Evolutionary conservation across 23 red algal genomes (phyloP).

Genomic region (Pyropia haitanensis): DNA sequence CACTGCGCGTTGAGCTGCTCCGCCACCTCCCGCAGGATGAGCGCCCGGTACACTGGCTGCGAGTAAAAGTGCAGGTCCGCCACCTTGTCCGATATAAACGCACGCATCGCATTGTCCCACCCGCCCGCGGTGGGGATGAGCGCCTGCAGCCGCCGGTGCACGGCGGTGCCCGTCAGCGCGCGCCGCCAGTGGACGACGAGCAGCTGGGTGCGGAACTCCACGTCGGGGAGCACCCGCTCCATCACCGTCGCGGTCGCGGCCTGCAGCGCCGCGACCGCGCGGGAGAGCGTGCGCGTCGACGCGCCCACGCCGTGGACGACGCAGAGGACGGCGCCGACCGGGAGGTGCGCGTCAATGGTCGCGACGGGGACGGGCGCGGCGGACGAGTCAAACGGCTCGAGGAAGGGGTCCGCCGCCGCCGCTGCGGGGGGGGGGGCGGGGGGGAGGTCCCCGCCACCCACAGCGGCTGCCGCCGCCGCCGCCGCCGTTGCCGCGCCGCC

Average conservation of each 20-base stretch:
- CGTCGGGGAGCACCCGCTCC: slow-evolving; percentile 58
- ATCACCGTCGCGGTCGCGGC: slow-evolving; percentile 52
- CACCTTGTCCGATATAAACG: slow-evolving; percentile 67
- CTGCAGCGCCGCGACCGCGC: slow-evolving; percentile 36
- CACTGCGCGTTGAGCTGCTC: slow-evolving; percentile 56
- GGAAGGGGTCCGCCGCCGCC: too few relatives aligned
- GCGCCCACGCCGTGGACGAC: slow-evolving; percentile 90
- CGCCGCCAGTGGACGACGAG: slow-evolving; percentile 64
- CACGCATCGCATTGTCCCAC: slow-evolving; percentile 50
- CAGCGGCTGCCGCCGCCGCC: neutral
- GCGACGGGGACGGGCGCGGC: too few relatives aligned
- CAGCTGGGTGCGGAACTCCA: slow-evolving; percentile 62
- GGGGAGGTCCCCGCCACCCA: neutral
- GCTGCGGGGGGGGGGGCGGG: too few relatives aligned
- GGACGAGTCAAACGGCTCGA: too few relatives aligned
- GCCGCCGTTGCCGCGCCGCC: neutral
- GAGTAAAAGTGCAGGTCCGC: slow-evolving; percentile 80
- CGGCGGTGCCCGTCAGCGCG: slow-evolving; percentile 48
- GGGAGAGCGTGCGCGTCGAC: slow-evolving; percentile 8
- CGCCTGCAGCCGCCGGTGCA: slow-evolving; percentile 44
- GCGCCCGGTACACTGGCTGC: slow-evolving; percentile 32
- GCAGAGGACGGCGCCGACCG: slow-evolving; percentile 62
- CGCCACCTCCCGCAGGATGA: slow-evolving; percentile 58
- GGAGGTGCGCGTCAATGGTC: slow-evolving; percentile 35
- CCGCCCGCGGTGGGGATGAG: slow-evolving; percentile 46